These are phyloP conservation scores for Opeltia flavorubescens DNA, from an alignment of 495 filamentous ascomycete genomes.

Conservation along the genomic window DNA sequence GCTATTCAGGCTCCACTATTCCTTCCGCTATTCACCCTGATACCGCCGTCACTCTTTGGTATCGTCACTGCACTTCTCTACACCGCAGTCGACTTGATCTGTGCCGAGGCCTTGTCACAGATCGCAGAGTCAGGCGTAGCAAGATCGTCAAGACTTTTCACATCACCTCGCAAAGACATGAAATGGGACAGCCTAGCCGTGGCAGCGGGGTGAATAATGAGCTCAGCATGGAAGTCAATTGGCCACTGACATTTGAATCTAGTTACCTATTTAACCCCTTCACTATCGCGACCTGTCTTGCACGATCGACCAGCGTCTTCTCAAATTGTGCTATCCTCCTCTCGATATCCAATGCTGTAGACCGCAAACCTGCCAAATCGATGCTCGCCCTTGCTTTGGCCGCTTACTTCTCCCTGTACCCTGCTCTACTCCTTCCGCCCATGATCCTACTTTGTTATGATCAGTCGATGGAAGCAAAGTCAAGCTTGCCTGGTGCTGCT, in stretches of 20 bases:
- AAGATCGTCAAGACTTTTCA: conserved; percentile 53
- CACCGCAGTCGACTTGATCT: conserved; percentile 65
- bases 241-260: conserved; percentile 10
- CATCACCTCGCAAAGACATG: conserved; percentile 62
- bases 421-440: conserved; percentile 71
- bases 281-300: conserved; percentile 82
- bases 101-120: conserved; percentile 64
- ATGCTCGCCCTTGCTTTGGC: conserved; percentile 79
- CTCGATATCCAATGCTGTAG: conserved; percentile 70
- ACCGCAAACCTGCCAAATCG: conserved; percentile 56
- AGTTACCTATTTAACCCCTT: conserved; percentile 93
- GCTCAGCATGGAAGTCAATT: not conserved
- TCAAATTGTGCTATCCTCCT: conserved; percentile 79
- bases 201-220: conserved; percentile 53
- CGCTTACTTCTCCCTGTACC: conserved; percentile 84
- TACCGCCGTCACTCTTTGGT: conserved; percentile 56
- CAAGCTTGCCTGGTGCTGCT: conserved; percentile 31
- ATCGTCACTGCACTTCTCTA: conserved; percentile 69
- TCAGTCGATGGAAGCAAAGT: conserved; percentile 14
- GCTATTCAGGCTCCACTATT: conserved; percentile 61
- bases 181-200: conserved; percentile 63
- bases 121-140: conserved; percentile 79
- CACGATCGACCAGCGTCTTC: conserved; percentile 81
- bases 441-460: conserved; percentile 75
- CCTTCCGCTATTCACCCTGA: conserved; percentile 75